Conservation (phyloP, 2,329 filamentous ascomycete genomes). For the Davidsoniella eucalypti region DNA sequence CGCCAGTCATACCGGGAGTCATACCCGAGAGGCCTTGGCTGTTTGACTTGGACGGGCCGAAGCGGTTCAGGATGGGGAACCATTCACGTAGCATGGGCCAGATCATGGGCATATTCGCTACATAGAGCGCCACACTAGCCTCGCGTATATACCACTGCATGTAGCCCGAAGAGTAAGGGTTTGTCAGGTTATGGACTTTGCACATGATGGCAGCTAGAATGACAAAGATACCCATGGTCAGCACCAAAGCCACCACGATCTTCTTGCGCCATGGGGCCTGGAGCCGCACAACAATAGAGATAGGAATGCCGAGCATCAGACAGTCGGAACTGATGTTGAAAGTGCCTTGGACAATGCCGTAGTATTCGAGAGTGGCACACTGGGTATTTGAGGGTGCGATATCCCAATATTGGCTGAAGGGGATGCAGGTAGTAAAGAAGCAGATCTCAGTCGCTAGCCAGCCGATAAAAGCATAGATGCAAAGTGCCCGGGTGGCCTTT, state of each 20-base stretch:
- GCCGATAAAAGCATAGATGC: constrained; percentile 29
- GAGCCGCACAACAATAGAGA: constrained; percentile 35
- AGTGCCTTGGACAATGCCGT: constrained; percentile 39
- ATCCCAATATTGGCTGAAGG: constrained; percentile 40
- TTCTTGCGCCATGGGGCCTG: constrained; percentile 35
- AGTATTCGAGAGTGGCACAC: constrained; percentile 39
- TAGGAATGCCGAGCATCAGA: constrained; percentile 40
- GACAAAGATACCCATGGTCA: constrained; percentile 30
- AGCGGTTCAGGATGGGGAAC: constrained; percentile 14
- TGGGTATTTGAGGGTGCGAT: constrained; percentile 35
- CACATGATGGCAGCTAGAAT: constrained; percentile 33
- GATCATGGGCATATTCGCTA: constrained; percentile 26
- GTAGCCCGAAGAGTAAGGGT: constrained; percentile 25
- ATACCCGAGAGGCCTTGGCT: constrained; percentile 4
- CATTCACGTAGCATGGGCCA: constrained; percentile 26
- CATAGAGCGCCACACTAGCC: constrained; percentile 28
- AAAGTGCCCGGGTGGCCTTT: constrained; percentile 31
- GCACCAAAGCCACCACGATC: constrained; percentile 30
- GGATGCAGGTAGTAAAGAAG: constrained; percentile 34
- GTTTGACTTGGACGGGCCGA: constrained; percentile 9
- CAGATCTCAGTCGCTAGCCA: constrained; percentile 35
- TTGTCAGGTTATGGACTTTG: constrained; percentile 26
- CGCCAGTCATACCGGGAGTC: constrained; percentile 2
- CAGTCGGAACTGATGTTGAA: constrained; percentile 45
- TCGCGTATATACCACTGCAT: constrained; percentile 30